These are phyloP conservation scores for Eucalyptus decipiens DNA, from an alignment of 345 rosid genomes.

Conservation along the genomic window DNA sequence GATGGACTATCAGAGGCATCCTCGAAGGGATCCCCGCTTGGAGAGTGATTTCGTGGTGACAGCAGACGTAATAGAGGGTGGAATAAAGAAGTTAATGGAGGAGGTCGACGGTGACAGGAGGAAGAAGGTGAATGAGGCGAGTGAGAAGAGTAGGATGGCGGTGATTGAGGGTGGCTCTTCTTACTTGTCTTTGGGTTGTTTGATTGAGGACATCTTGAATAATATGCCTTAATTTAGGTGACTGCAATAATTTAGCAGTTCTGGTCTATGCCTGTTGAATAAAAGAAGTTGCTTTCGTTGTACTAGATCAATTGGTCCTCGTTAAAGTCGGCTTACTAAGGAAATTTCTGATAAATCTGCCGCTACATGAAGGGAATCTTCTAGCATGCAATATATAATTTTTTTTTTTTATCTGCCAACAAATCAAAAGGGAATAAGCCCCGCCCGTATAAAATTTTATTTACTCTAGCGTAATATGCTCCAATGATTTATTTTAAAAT, in stretches of 20 bases:
- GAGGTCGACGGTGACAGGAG: constrained; percentile 2
- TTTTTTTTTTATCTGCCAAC: neutral
- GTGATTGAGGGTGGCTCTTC: constrained; percentile 44
- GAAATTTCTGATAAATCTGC: neutral
- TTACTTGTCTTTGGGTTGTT: constrained; percentile 1
- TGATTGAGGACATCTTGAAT: constrained; percentile 9
- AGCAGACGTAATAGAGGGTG: constrained; percentile 21
- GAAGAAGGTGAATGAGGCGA: constrained; percentile 12
- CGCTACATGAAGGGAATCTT: neutral
- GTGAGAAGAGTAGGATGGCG: constrained; percentile 11
- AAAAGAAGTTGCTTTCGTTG: neutral
- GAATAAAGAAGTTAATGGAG: constrained; percentile 29
- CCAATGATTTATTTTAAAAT: neutral
- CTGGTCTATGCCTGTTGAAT: neutral
- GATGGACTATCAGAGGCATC: neutral
- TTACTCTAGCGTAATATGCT: neutral
- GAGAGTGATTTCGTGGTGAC: neutral
- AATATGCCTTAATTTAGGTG: neutral
- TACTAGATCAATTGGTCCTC: neutral
- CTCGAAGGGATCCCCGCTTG: neutral
- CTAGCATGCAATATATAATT: neutral
- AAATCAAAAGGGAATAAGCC: neutral
- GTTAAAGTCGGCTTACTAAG: neutral
- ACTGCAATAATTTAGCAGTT: neutral
- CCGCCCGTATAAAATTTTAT: neutral